A percentile compares a stretch with the other conserved stretches of the same genome.
These are phyloP conservation scores for Blastosporella zonata DNA, from an alignment of 1,284 basidiomycete species.

Conservation along the genomic window DNA sequence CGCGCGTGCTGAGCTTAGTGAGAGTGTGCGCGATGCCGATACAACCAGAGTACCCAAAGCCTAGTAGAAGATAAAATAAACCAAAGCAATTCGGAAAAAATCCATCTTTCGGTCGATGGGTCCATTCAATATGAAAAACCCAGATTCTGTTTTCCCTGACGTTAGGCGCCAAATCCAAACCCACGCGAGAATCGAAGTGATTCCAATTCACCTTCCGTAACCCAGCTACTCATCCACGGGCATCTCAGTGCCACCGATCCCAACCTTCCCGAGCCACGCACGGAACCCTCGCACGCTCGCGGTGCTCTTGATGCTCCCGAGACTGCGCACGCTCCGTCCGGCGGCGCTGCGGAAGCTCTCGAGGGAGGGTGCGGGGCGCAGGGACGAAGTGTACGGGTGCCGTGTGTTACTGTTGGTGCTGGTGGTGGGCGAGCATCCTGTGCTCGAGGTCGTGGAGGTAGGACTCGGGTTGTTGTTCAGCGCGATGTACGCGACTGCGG, in stretches of 20 bases:
- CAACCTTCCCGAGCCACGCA: constrained; percentile 33
- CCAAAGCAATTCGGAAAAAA: not conserved
- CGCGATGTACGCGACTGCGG: not conserved
- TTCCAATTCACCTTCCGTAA: not conserved
- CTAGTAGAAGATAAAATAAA: not conserved
- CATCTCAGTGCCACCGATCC: constrained; percentile 12
- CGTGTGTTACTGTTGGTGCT: not conserved
- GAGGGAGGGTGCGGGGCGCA: constrained; percentile 38
- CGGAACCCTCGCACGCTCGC: constrained; percentile 36
- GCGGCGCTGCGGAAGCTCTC: constrained; percentile 43
- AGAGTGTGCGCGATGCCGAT: not conserved
- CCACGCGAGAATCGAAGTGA: not conserved
- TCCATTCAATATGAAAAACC: not conserved
- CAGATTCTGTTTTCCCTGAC: not conserved
- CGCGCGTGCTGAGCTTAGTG: not conserved
- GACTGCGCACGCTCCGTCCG: constrained; percentile 40
- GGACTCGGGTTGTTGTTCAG: not conserved
- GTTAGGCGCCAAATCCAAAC: not conserved
- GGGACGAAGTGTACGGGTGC: constrained; percentile 15
- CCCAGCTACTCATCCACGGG: not conserved
- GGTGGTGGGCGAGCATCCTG: not conserved
- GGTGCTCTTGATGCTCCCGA: constrained; percentile 41
- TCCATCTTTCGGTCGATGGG: constrained; percentile 7
- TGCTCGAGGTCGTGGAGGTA: constrained; percentile 4
- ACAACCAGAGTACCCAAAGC: not conserved